A percentile compares a stretch with the other conserved stretches of the same genome.
phyloP scores from a whole-genome alignment of 2,329 filamentous ascomycete species.

The Xylaria sp. region DNA sequence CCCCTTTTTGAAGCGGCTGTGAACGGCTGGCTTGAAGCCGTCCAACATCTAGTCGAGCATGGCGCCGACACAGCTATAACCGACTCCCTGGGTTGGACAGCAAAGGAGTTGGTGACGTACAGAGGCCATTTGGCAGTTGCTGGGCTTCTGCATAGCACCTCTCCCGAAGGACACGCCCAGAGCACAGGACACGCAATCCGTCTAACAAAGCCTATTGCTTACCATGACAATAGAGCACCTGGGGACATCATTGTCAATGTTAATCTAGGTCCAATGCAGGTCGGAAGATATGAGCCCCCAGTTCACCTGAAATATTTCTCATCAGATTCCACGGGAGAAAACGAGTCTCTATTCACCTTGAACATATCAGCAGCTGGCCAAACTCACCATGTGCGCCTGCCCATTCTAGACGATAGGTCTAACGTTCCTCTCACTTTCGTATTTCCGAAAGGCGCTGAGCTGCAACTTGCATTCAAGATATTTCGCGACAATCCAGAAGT shows the following conservation, averaged over 20 bases:
- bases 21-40: conserved; percentile 44
- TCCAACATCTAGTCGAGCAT: conserved; percentile 45
- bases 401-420: conserved; percentile 43
- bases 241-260: conserved; percentile 11
- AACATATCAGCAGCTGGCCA: conserved; percentile 29
- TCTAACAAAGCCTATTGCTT: neutral
- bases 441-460: conserved; percentile 24
- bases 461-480: conserved; percentile 42
- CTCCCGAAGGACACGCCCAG: neutral
- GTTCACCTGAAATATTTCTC: conserved; percentile 4
- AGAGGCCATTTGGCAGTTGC: conserved; percentile 50
- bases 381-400: conserved; percentile 38
- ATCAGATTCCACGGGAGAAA: neutral
- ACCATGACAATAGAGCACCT: neutral
- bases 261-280: conserved; percentile 25
- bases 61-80: conserved; percentile 40
- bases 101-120: conserved; percentile 51
- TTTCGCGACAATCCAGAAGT: conserved; percentile 9
- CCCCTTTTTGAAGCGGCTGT: conserved; percentile 50
- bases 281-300: conserved; percentile 14
- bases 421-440: conserved; percentile 43
- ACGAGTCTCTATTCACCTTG: conserved; percentile 18
- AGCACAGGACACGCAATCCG: neutral
- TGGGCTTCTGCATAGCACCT: conserved; percentile 25
- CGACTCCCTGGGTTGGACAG: conserved; percentile 50